Conservation (phyloP, 2,329 filamentous ascomycete species). For the Verticillium zaregamsianum region DNA sequence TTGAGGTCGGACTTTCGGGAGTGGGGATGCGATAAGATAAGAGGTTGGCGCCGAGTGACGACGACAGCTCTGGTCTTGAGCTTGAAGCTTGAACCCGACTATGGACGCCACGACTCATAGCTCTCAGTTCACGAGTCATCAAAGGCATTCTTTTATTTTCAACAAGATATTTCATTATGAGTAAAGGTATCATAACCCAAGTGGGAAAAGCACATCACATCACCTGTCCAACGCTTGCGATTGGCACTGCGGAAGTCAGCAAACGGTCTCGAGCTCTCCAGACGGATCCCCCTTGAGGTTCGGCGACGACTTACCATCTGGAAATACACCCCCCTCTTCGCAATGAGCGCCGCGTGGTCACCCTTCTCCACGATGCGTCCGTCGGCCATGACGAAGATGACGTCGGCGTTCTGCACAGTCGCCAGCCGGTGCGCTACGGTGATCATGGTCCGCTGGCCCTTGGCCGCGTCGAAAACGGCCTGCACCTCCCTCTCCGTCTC, state of each 20-base stretch:
- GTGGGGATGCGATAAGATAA: constrained; percentile 2
- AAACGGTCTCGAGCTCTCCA: neutral
- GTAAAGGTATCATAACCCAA: neutral
- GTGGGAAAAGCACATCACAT: neutral
- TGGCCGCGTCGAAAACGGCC: constrained; percentile 21
- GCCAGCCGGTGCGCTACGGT: constrained; percentile 37
- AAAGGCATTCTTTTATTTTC: neutral
- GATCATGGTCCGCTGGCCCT: constrained; percentile 27
- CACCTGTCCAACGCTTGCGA: constrained; percentile 10
- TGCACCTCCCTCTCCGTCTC: constrained; percentile 53
- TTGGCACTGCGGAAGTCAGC: constrained; percentile 8
- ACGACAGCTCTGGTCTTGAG: neutral
- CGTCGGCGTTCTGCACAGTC: constrained; percentile 38
- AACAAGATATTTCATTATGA: neutral
- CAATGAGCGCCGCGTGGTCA: constrained; percentile 22
- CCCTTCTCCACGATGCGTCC: constrained; percentile 37
- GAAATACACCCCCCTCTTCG: constrained; percentile 11
- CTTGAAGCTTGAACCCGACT: neutral
- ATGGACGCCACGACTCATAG: neutral
- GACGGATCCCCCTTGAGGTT: neutral
- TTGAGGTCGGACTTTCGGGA: neutral
- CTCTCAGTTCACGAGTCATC: neutral
- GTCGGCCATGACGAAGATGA: constrained; percentile 38
- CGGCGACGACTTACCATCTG: constrained; percentile 9
- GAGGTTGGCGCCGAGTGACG: neutral